Base-by-base conservation (phyloP, 2,329 filamentous ascomycete species). In the Pezizomycotina sp. region DNA sequence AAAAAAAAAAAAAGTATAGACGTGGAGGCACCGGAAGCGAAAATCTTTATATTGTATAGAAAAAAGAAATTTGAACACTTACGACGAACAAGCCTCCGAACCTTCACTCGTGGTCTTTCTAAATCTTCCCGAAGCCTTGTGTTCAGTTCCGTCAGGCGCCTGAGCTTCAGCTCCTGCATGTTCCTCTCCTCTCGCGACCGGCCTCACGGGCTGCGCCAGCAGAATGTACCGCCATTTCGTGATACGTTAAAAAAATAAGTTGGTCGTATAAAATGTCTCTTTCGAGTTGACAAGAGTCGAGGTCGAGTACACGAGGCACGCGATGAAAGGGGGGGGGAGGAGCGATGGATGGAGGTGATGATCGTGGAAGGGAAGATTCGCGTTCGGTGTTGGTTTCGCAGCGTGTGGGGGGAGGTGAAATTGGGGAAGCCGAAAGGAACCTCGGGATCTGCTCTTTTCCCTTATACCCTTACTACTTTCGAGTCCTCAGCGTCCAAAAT, bases 131-230 rank as follows among this genome's bases (percentile, higher is more conserved):
- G 80, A 59, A 98, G 65, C 52, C 89, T 77, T 61, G 82, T 82
- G 68, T 95, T 98, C 54, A 98, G 72, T 65, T 98, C 89, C 45
- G 84, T 95, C 61, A 98, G 68, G 48, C 89, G 78, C 55, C 89
- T 77, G 54, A 95, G 73, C 69, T 98, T 98, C 48, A 98, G 71
- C 60, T 98, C 89, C 52, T 86, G 86, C 81, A 98, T 95, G 58
- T 82, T 92, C 65, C 95, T 68, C 93, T 93, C 66, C 91, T 95
- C 66, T 84, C 92, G 69, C 70, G 73, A 50, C 67, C 61, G 40
- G 54, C 64, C 55, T 73, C 70, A 50, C 70, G 69, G 49, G 69
- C 71, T 43, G 66, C 66, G 58, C 71, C 69, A 52, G 74, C 64
- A 57, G 75, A 71, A 60, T 76, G 77, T 41, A 70, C 64, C 47